phyloP scores from a whole-genome alignment of 2,329 filamentous ascomycete species.

The Fusarium sacchari region DNA sequence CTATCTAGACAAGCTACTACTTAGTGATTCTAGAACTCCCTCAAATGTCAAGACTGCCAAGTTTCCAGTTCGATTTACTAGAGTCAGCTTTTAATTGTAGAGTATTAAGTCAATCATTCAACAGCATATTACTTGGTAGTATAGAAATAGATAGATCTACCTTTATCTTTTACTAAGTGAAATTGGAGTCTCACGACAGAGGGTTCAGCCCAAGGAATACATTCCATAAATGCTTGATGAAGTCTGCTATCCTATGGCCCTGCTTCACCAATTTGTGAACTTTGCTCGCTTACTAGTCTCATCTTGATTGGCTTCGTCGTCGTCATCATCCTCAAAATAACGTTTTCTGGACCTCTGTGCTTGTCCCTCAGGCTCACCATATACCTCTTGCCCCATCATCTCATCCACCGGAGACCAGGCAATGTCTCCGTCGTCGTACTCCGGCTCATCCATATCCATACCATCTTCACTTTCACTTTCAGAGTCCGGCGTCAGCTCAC shows the following conservation, averaged over 20 bases:
- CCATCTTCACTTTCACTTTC: neutral
- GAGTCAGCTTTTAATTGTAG: rapidly evolving
- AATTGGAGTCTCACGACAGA: rapidly evolving
- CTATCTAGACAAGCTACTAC: rapidly evolving
- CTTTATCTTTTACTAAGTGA: rapidly evolving
- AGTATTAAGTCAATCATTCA: rapidly evolving
- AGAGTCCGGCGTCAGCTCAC: rapidly evolving
- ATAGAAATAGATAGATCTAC: neutral
- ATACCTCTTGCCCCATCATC: neutral
- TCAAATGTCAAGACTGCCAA: neutral
- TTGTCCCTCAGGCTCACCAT: neutral
- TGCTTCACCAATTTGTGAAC: neutral
- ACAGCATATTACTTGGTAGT: neutral
- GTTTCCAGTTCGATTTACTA: rapidly evolving
- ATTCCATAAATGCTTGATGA: rapidly evolving
- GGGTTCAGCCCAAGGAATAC: neutral
- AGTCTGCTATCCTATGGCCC: rapidly evolving
- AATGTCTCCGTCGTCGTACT: neutral
- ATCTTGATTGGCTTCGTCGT: rapidly evolving
- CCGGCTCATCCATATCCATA: neutral
- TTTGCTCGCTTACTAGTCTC: neutral
- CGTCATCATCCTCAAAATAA: neutral
- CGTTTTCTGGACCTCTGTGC: neutral
- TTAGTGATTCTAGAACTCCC: rapidly evolving
- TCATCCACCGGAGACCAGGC: rapidly evolving